Conservation (phyloP, 805 yeast species). For the Saturnispora hagleri region DNA sequence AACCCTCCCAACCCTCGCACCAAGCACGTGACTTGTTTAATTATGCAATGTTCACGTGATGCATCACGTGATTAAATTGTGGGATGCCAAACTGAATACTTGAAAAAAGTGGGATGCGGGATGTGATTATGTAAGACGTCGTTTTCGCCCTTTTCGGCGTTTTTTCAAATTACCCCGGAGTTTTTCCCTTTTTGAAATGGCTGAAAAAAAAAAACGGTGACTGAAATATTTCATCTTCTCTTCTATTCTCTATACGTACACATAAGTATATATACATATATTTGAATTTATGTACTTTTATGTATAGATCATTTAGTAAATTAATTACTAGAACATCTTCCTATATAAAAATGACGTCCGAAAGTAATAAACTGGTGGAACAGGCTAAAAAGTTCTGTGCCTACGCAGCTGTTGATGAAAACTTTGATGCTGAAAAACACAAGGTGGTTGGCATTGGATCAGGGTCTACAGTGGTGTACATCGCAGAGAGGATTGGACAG, state of each 20-base stretch:
- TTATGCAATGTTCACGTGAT: neutral
- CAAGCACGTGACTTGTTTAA: conserved; percentile 7
- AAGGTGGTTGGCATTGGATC: conserved; percentile 89
- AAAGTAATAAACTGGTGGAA: conserved; percentile 39
- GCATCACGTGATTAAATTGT: neutral
- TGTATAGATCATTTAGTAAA: neutral
- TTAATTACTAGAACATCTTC: neutral
- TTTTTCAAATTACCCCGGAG: neutral
- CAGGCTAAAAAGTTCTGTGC: conserved; percentile 87
- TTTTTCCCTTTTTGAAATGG: neutral
- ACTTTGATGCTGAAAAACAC: conserved; percentile 51
- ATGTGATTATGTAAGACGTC: neutral
- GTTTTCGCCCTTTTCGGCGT: no score
- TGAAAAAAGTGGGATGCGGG: neutral
- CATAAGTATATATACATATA: neutral
- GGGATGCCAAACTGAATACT: neutral
- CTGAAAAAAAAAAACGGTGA: neutral
- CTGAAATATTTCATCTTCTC: neutral
- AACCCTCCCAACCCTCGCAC: conserved; percentile 6
- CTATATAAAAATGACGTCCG: conserved; percentile 7
- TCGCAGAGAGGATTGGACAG: conserved; percentile 88
- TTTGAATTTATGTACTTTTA: neutral
- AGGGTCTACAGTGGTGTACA: conserved; percentile 95
- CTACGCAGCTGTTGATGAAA: conserved; percentile 83
- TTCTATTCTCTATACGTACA: neutral